These are phyloP conservation scores for Chloromonas sp. DNA, from an alignment of 163 green algal species.

Conservation along the genomic window DNA sequence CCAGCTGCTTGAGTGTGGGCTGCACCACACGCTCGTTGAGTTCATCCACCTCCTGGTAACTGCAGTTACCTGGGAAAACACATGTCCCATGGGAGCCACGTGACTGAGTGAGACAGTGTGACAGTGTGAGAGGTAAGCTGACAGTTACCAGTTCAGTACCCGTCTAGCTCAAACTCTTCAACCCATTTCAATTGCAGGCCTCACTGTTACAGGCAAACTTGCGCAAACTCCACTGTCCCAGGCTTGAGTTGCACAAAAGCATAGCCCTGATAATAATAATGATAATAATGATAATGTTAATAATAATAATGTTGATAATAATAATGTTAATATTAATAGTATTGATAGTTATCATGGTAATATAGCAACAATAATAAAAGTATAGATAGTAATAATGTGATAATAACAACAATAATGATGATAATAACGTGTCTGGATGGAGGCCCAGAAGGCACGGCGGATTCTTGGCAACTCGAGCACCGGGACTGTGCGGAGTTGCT, in stretches of 20 bases:
- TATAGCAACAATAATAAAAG: background rate
- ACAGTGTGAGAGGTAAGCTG: too few species aligned
- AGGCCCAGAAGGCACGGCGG: too few species aligned
- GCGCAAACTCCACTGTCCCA: background rate
- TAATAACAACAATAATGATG: background rate
- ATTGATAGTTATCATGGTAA: background rate
- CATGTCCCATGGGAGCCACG: too few species aligned
- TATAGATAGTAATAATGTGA: background rate
- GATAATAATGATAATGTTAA: constrained; percentile 5
- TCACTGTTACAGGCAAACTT: background rate
- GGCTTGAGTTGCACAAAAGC: background rate
- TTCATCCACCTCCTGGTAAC: constrained; percentile 36
- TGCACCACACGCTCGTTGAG: constrained; percentile 45
- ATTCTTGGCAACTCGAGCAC: too few species aligned
- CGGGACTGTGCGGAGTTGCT: too few species aligned
- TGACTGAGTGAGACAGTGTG: too few species aligned
- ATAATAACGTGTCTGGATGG: too few species aligned
- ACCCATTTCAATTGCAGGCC: too few species aligned
- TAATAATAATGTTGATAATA: constrained; percentile 2
- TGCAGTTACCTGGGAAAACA: constrained; percentile 16
- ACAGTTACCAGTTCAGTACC: too few species aligned
- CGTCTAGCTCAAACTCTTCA: too few species aligned
- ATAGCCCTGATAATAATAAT: background rate
- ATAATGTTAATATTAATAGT: constrained; percentile 3
- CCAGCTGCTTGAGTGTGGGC: constrained; percentile 62